phyloP scores from a whole-genome alignment of 169 alveolate species.

The Haemoproteus tartakovskyi region DNA sequence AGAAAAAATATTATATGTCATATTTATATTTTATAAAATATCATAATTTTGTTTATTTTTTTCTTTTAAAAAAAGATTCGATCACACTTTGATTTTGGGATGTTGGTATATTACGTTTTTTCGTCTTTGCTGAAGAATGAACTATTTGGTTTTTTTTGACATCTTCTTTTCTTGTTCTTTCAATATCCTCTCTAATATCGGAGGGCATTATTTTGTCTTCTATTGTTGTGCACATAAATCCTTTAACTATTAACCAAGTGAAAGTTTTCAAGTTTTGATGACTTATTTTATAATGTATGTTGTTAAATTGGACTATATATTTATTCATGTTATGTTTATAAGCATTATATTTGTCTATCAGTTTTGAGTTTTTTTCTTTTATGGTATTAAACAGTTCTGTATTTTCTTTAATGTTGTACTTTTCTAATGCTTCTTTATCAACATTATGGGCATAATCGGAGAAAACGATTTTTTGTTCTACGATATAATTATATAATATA shows the following conservation, averaged over 20 bases:
- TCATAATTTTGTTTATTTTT: conserved; percentile 2
- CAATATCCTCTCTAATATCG: conserved; percentile 21
- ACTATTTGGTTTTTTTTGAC: conserved; percentile 12
- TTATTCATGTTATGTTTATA: conserved; percentile 21
- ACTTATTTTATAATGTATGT: conserved; percentile 26
- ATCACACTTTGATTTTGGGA: conserved; percentile 44
- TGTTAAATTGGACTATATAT: conserved; percentile 29
- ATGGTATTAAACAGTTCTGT: neutral
- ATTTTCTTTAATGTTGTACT: conserved; percentile 2
- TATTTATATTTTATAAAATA: neutral
- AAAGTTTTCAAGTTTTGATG: conserved; percentile 24
- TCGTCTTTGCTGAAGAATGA: conserved; percentile 13
- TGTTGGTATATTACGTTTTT: conserved; percentile 22
- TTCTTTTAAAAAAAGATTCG: conserved; percentile 55
- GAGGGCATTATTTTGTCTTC: conserved; percentile 13
- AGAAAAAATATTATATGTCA: neutral
- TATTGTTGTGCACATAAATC: conserved; percentile 29
- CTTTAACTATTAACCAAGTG: conserved; percentile 56
- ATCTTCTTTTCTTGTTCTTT: conserved; percentile 29
- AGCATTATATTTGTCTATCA: conserved; percentile 24
- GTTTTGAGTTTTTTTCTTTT: neutral
- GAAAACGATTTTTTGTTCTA: conserved; percentile 35
- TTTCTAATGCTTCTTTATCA: conserved; percentile 26
- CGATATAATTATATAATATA: conserved; percentile 34
- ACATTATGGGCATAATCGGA: conserved; percentile 29